These are phyloP conservation scores for Schoenoplectus tabernaemontani DNA, from an alignment of 202 grass and related monocot genomes.

Conservation along the genomic window DNA sequence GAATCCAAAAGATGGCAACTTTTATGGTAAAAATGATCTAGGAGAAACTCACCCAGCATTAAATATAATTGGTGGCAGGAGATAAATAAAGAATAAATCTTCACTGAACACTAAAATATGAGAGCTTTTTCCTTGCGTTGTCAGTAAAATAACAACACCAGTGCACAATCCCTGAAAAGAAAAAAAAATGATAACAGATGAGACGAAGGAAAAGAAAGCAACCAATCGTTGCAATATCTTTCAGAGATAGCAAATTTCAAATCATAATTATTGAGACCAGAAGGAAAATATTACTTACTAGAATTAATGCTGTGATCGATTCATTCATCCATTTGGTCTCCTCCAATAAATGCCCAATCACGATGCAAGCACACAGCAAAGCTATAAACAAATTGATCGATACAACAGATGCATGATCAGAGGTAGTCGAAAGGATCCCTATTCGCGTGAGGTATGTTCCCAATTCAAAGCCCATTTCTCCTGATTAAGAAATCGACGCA, in stretches of 20 bases:
- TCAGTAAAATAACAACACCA: constrained; percentile 78
- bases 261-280: not conserved
- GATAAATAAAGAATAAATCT: constrained; percentile 99
- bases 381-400: constrained; percentile 86
- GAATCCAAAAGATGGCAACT: constrained; percentile 3
- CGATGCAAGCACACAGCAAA: constrained; percentile 83
- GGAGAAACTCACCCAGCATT: constrained; percentile 65
- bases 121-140: constrained; percentile 89
- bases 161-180: constrained; percentile 65
- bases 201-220: not conserved
- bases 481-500: not conserved
- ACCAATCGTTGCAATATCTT: not conserved
- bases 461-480: constrained; percentile 44
- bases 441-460: constrained; percentile 38
- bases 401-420: constrained; percentile 76
- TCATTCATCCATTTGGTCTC: constrained; percentile 91
- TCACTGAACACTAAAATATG: constrained; percentile 94
- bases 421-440: constrained; percentile 43
- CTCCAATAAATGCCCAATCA: constrained; percentile 89
- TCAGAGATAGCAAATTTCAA: not conserved
- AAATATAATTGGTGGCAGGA: constrained; percentile 97
- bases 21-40: not conserved
- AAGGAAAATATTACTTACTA: constrained; percentile 37
- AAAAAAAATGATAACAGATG: too few species aligned
- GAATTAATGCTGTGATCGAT: constrained; percentile 76